Evolutionary conservation across 2,329 filamentous ascomycete species (phyloP).

Genomic region (Penicillium verrucosum): DNA sequence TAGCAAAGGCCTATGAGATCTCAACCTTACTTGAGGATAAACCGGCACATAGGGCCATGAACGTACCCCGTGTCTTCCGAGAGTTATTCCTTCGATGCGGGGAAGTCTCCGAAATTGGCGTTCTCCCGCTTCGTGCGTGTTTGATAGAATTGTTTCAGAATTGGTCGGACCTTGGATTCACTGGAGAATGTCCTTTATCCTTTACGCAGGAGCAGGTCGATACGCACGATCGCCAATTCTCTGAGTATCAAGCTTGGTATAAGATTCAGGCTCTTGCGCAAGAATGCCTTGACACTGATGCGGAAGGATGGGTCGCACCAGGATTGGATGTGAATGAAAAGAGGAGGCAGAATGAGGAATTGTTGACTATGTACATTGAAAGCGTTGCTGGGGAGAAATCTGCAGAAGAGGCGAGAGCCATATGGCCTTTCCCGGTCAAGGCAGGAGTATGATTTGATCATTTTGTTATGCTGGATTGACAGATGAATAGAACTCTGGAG

Average conservation of each 20-base stretch:
- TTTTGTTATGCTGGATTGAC: neutral
- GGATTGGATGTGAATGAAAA: slow-evolving; percentile 28
- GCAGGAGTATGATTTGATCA: neutral
- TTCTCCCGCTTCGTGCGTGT: slow-evolving; percentile 33
- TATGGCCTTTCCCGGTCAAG: slow-evolving; percentile 21
- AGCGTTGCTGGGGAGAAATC: slow-evolving; percentile 18
- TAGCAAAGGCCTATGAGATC: slow-evolving; percentile 33
- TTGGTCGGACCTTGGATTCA: slow-evolving; percentile 28
- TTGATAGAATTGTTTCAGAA: slow-evolving; percentile 31
- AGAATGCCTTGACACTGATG: slow-evolving; percentile 32
- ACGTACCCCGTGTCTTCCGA: slow-evolving; percentile 28
- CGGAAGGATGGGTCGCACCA: slow-evolving; percentile 37
- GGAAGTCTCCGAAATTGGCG: slow-evolving; percentile 27
- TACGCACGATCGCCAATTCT: slow-evolving; percentile 28
- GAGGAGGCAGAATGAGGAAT: slow-evolving; percentile 24
- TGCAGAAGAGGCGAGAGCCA: slow-evolving; percentile 16
- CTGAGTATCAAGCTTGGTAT: slow-evolving; percentile 31
- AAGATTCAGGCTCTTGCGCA: slow-evolving; percentile 25
- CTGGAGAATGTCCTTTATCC: slow-evolving; percentile 27
- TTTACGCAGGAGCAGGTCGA: slow-evolving; percentile 29
- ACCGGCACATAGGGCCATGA: slow-evolving; percentile 21
- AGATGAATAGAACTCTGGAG: neutral
- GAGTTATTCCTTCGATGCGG: slow-evolving; percentile 35
- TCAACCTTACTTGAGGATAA: slow-evolving; percentile 23
- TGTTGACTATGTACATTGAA: slow-evolving; percentile 23